A percentile compares a stretch with the other conserved stretches of the same genome.
These are phyloP conservation scores for Capsicum pubescens DNA, from an alignment of 257 asterid species.

Conservation along the genomic window DNA sequence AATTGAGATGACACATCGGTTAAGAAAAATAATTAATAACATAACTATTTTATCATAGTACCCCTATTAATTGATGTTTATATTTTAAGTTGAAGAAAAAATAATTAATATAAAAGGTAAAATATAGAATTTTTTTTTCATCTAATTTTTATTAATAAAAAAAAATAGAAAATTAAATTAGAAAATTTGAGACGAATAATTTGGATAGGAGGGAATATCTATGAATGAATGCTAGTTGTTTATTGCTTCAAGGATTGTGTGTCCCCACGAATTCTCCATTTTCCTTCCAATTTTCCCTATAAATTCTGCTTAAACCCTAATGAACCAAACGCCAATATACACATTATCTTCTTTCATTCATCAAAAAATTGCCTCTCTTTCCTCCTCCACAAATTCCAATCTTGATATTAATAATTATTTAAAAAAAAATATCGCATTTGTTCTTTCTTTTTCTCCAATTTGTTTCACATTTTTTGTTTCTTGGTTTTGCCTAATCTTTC, in stretches of 20 bases:
- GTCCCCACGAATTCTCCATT: constrained; percentile 11
- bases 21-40: too few species aligned
- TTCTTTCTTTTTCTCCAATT: not conserved
- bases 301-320: constrained; percentile 18
- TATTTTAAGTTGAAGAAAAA: too few species aligned
- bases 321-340: not conserved
- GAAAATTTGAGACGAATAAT: too few species aligned
- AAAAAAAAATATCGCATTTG: too few species aligned
- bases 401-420: not conserved
- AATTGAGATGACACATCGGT: too few species aligned
- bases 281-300: not conserved
- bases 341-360: not conserved
- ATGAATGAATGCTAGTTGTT: not conserved
- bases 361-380: not conserved
- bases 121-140: too few species aligned
- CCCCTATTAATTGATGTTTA: too few species aligned
- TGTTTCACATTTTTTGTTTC: not conserved
- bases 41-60: too few species aligned
- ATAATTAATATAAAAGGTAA: too few species aligned
- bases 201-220: fast-evolving
- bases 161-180: too few species aligned
- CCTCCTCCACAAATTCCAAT: constrained; percentile 7
- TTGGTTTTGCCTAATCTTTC: not conserved
- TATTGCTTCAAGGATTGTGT: constrained; percentile 25
- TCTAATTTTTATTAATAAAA: too few species aligned